Evolutionary conservation across 1,139 yeast genomes (phyloP).

Genomic region (Yamadazyma trypodendri): DNA sequence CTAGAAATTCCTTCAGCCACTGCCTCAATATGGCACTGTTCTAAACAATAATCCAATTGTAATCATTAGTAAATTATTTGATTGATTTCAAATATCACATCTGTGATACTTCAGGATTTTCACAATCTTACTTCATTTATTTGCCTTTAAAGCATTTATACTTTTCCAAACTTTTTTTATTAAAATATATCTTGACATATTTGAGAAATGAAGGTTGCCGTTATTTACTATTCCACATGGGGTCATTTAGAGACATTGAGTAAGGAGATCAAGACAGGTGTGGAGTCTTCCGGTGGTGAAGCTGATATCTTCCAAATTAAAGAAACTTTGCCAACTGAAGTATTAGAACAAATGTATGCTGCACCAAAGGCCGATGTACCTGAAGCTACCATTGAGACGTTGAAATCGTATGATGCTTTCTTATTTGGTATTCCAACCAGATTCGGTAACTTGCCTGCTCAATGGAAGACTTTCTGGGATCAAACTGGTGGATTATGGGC

Average conservation of each 20-base stretch:
- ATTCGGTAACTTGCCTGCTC: slow-evolving; percentile 39
- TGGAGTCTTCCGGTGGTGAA: slow-evolving; percentile 37
- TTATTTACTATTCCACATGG: slow-evolving; percentile 78
- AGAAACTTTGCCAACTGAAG: slow-evolving; percentile 33
- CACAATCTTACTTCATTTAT: too few species aligned
- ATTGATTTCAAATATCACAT: too few species aligned
- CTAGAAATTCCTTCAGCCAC: too few species aligned
- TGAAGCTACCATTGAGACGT: slow-evolving; percentile 30
- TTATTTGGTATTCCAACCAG: slow-evolving; percentile 41
- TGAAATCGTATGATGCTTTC: slow-evolving; percentile 35
- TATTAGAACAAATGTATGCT: slow-evolving; percentile 31
- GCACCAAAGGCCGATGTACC: slow-evolving; percentile 34
- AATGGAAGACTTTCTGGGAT: slow-evolving; percentile 41
- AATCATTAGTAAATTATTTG: neutral
- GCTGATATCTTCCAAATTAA: slow-evolving; percentile 39
- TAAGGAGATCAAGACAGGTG: slow-evolving; percentile 28
- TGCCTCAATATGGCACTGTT: neutral
- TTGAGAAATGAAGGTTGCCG: slow-evolving; percentile 28
- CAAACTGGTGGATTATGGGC: slow-evolving; percentile 42
- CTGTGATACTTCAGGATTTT: too few species aligned
- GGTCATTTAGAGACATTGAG: slow-evolving; percentile 53
- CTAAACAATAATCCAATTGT: neutral
- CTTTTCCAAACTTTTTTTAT: too few species aligned
- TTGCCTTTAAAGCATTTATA: neutral
- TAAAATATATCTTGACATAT: too few species aligned